Base-by-base conservation (phyloP, 1,139 yeast genomes). In the Pichia sp. region DNA sequence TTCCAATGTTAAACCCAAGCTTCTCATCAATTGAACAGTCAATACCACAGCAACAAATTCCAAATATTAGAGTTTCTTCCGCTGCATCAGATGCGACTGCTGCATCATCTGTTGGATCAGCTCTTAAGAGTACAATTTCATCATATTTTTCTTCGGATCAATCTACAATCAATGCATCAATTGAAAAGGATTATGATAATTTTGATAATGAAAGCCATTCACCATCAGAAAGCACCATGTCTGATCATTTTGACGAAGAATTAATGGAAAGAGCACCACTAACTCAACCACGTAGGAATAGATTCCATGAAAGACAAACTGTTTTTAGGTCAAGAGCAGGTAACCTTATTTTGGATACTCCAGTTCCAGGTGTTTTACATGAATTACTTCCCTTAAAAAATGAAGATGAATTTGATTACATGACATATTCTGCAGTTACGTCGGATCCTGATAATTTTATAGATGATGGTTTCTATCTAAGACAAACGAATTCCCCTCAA, bases 371-470 rank as follows among this genome's bases (percentile, higher is more conserved):
- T 23, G 92, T 90, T 51, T 71, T 92, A 78, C 58, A 70, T 55
- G 82, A 84, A 51, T 59, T 58, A 47, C 45, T 58, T 32, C 63
- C 61, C 1, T 43, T 50, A 27, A 60, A 58, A 37, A 95, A 87
- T 55, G 81, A 86, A 38, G 96, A 94, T 43, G 98, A 92, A 63
- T 92, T 87, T 60, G 82, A 92, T 12, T 87, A 86, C 64, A 89
- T 92, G 96, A 79, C 96, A 51, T 89, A 90, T 63, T 86, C 96
- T 0, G 97, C 97, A 0, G 87, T 95, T 61, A 90, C 97, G 1
- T 74, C 92, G 0, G 87, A 84, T 50, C 96, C 97, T 1, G 92
- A 87, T 62, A 80, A 82, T 36, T 92, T 86, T 60, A 75, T 76
- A n/a, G 71, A 69, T 6, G 78, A 78, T 42, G 97, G 97, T 0